Conservation (phyloP, 208 protist genomes). For the Sergeia podlipaevii region DNA sequence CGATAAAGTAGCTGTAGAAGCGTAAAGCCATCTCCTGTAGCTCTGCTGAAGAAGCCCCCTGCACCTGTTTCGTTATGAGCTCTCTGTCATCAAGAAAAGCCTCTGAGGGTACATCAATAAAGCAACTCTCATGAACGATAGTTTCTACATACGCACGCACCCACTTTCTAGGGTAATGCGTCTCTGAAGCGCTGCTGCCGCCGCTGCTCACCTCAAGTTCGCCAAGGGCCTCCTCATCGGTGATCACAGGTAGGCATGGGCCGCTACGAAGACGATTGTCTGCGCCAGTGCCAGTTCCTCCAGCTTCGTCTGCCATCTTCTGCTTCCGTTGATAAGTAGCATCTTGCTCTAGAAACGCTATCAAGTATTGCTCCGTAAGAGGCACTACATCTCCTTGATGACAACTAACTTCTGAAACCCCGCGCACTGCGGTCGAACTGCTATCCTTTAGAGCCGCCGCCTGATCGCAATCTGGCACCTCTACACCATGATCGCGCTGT, state of each 20-base stretch:
- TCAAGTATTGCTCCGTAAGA: too few species aligned
- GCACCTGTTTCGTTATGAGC: background rate
- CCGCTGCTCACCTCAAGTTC: background rate
- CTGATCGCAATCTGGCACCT: conserved; percentile 1
- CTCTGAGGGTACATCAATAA: background rate
- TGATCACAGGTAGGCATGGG: conserved; percentile 4
- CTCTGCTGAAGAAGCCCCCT: conserved; percentile 11
- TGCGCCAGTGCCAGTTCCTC: background rate
- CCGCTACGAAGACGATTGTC: background rate
- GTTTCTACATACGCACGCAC: too few species aligned
- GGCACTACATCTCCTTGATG: background rate
- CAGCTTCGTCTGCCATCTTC: background rate
- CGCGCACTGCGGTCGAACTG: background rate
- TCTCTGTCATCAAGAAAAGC: background rate
- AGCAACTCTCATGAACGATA: background rate
- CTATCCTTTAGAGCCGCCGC: background rate
- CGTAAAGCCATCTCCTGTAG: conserved; percentile 24
- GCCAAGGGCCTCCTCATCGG: background rate
- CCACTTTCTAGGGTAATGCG: background rate
- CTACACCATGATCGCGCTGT: background rate
- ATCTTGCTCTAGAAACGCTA: too few species aligned
- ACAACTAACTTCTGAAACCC: conserved; percentile 1
- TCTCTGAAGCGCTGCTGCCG: background rate
- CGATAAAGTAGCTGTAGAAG: conserved; percentile 11
- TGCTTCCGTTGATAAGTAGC: too few species aligned